Evolutionary conservation across 2,329 filamentous ascomycete genomes (phyloP).

Genomic region (Hypoxylon sp.): DNA sequence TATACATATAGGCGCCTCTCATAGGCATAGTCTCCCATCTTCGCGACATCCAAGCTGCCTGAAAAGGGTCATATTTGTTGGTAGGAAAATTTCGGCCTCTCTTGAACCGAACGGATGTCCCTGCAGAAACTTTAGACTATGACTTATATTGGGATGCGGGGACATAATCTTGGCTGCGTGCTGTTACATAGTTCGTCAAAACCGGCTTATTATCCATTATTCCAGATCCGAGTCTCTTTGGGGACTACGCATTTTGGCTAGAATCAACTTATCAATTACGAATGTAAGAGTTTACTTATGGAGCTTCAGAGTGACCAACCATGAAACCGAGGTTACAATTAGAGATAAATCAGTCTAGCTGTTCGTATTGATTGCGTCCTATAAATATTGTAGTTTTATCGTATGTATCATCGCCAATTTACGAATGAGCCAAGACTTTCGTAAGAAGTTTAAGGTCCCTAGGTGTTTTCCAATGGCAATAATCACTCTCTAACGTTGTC

Average conservation of each 20-base stretch:
- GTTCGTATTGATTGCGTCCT: no score
- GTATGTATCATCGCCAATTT: no score
- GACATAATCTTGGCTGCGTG: conserved; percentile 21
- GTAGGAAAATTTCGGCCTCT: conserved; percentile 25
- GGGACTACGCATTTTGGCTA: conserved; percentile 11
- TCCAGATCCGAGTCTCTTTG: conserved; percentile 32
- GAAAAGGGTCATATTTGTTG: not conserved
- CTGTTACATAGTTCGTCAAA: conserved; percentile 34
- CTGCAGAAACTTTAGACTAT: conserved; percentile 12
- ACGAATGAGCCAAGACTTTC: no score
- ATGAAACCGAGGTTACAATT: not conserved
- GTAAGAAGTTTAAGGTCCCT: no score
- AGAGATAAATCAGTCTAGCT: no score
- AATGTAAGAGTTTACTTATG: not conserved
- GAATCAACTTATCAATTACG: not conserved
- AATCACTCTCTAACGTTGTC: no score
- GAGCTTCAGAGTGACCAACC: not conserved
- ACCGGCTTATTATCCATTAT: conserved; percentile 23
- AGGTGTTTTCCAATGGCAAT: no score
- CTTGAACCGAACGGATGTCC: conserved; percentile 33
- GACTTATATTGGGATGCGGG: conserved; percentile 30
- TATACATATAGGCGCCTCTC: conserved; percentile 3
- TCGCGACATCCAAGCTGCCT: not conserved
- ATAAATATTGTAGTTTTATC: no score
- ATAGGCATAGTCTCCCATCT: conserved; percentile 1